phyloP scores from a whole-genome alignment of 805 yeast genomes.

The Yarrowia deformans region DNA sequence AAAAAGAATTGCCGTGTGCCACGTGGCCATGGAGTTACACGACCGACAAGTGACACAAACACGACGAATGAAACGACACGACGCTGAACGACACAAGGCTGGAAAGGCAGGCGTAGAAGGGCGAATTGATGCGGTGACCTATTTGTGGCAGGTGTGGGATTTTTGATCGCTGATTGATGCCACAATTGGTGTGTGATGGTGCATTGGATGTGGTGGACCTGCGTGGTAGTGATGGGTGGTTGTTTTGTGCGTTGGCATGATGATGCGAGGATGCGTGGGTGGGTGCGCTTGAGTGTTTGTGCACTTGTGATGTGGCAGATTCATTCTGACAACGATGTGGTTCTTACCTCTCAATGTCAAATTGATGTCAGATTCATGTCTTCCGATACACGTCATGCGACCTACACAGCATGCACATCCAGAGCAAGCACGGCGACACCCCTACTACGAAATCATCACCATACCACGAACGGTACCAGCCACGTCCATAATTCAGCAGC shows the following conservation, averaged over 20 bases:
- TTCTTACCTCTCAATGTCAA: not conserved
- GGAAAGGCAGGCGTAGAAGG: not conserved
- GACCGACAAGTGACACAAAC: not conserved
- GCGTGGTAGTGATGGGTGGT: constrained; percentile 3
- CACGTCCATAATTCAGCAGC: too few relatives aligned
- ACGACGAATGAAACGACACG: not conserved
- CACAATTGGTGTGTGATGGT: constrained; percentile 7
- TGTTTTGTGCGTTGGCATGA: not conserved
- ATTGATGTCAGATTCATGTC: not conserved
- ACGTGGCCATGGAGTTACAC: not conserved
- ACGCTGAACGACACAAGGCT: constrained; percentile 7
- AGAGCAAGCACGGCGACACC: not conserved
- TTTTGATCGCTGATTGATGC: not conserved
- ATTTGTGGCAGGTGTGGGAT: not conserved
- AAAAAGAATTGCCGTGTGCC: constrained; percentile 1
- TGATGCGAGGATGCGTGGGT: not conserved
- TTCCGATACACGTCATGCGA: not conserved
- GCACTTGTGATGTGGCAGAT: not conserved
- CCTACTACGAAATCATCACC: not conserved
- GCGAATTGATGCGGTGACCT: constrained; percentile 3
- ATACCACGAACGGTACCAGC: not conserved
- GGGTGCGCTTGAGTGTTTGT: constrained; percentile 1
- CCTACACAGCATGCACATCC: not conserved
- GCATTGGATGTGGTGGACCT: not conserved
- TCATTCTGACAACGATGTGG: not conserved